Evolutionary conservation across 768 basidiomycete genomes (phyloP).

Genomic region (Termitomyces sp.): DNA sequence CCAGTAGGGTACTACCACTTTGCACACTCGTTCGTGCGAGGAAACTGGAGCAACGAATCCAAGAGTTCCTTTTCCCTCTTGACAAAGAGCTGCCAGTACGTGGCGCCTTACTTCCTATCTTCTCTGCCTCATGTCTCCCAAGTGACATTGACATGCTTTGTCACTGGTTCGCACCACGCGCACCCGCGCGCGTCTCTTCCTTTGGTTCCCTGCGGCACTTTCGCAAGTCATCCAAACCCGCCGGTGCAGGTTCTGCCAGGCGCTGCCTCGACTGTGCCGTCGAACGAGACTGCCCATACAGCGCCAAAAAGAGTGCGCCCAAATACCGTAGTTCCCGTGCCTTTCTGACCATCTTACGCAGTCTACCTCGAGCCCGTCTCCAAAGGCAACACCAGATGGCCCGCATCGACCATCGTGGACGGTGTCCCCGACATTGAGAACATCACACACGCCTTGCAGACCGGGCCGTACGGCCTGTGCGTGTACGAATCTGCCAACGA

Average conservation of each 20-base stretch:
- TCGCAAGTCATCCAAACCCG: conserved; percentile 67
- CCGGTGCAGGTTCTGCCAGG: conserved; percentile 58
- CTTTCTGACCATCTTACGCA: conserved; percentile 22
- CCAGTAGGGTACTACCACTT: conserved; percentile 88
- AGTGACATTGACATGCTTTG: conserved; percentile 87
- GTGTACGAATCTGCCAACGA: conserved; percentile 85
- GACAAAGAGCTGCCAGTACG: conserved; percentile 90
- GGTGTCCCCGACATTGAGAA: conserved; percentile 87
- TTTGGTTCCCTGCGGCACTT: conserved; percentile 88
- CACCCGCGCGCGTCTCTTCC: conserved; percentile 69
- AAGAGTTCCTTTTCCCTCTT: conserved; percentile 78
- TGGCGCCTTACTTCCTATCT: background rate
- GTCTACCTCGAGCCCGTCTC: conserved; percentile 81
- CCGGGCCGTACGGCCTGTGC: conserved; percentile 74
- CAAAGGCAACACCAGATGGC: conserved; percentile 58
- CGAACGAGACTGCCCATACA: conserved; percentile 76
- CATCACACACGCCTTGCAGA: conserved; percentile 65
- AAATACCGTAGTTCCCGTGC: background rate
- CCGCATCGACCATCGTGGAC: conserved; percentile 65
- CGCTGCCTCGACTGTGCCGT: conserved; percentile 77
- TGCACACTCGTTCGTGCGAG: conserved; percentile 86
- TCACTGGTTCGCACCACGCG: conserved; percentile 67
- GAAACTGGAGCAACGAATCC: conserved; percentile 70
- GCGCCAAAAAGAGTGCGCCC: conserved; percentile 74
- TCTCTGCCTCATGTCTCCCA: background rate